A percentile compares a stretch with the other conserved stretches of the same genome.
Conservation (phyloP, 805 yeast genomes). For the Wickerhamiella lipophila region DNA sequence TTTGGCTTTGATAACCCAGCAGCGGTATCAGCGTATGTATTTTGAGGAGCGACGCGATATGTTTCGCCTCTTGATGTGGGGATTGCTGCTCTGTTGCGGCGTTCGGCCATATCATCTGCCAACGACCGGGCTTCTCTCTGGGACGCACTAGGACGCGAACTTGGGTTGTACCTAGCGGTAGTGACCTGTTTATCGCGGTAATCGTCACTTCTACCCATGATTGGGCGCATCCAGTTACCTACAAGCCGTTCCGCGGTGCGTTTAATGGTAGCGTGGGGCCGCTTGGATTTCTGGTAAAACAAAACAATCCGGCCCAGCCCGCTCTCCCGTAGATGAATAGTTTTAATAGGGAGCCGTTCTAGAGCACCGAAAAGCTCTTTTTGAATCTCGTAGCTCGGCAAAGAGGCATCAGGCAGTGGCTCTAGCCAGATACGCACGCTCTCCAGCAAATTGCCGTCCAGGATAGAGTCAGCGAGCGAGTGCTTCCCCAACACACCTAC, state of each 20-base stretch:
- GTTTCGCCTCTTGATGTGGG: conserved; percentile 86
- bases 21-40: conserved; percentile 36
- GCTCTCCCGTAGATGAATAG: conserved; percentile 86
- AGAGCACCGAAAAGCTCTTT: conserved; percentile 69
- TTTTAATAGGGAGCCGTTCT: conserved; percentile 74
- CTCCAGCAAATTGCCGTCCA: conserved; percentile 86
- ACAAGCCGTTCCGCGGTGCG: conserved; percentile 80
- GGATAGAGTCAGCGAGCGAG: conserved; percentile 76
- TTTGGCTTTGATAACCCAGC: conserved; percentile 39
- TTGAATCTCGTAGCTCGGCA: conserved; percentile 96
- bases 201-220: conserved; percentile 88
- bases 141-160: conserved; percentile 15
- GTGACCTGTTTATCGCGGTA: conserved; percentile 75
- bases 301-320: conserved; percentile 88
- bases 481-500: conserved; percentile 63
- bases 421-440: conserved; percentile 95
- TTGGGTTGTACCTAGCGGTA: conserved; percentile 45
- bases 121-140: conserved; percentile 32
- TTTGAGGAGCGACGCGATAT: conserved; percentile 80
- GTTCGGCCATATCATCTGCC: conserved; percentile 80
- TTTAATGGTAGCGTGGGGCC: conserved; percentile 78
- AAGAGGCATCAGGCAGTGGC: conserved; percentile 93
- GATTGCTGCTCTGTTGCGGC: conserved; percentile 89
- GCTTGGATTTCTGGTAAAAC: conserved; percentile 82
- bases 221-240: conserved; percentile 98